Percentiles rank a stretch among this genome's conserved stretches.
phyloP scores from a whole-genome alignment of 495 filamentous ascomycete species.

The Xylaria intraflava region DNA sequence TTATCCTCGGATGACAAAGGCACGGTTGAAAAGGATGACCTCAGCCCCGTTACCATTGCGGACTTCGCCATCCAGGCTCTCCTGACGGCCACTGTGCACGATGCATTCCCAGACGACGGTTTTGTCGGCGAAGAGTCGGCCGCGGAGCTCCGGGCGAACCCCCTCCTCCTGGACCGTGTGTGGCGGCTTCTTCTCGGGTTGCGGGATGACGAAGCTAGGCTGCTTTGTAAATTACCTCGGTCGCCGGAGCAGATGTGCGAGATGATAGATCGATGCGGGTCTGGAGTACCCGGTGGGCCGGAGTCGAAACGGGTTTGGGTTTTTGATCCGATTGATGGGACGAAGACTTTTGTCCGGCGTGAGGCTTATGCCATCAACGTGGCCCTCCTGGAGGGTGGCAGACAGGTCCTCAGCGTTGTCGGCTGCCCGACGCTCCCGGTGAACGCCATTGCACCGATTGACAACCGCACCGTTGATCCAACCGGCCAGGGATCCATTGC shows the following conservation, averaged over 20 bases:
- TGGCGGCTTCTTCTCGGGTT: conserved; percentile 39
- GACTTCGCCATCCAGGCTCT: conserved; percentile 63
- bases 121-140: conserved; percentile 61
- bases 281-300: conserved; percentile 32
- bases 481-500: conserved; percentile 50
- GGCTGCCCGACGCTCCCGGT: conserved; percentile 53
- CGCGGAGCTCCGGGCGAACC: conserved; percentile 44
- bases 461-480: conserved; percentile 41
- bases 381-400: conserved; percentile 32
- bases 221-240: conserved; percentile 34
- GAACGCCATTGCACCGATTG: conserved; percentile 25
- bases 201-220: conserved; percentile 23
- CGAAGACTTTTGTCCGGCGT: conserved; percentile 55
- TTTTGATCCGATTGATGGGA: conserved; percentile 68
- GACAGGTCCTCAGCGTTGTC: conserved; percentile 38
- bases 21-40: conserved; percentile 47
- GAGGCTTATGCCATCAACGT: conserved; percentile 55
- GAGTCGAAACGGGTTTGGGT: conserved; percentile 50
- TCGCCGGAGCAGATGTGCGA: conserved; percentile 51
- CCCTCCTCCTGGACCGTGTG: conserved; percentile 44
- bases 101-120: conserved; percentile 48
- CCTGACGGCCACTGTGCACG: conserved; percentile 49
- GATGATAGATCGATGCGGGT: conserved; percentile 55
- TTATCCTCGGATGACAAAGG: conserved; percentile 28
- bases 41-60: conserved; percentile 58